Percentiles rank a stretch among this genome's conserved stretches.
phyloP scores from a whole-genome alignment of 2,329 filamentous ascomycete genomes.

The Sphaerulina vaccinii region DNA sequence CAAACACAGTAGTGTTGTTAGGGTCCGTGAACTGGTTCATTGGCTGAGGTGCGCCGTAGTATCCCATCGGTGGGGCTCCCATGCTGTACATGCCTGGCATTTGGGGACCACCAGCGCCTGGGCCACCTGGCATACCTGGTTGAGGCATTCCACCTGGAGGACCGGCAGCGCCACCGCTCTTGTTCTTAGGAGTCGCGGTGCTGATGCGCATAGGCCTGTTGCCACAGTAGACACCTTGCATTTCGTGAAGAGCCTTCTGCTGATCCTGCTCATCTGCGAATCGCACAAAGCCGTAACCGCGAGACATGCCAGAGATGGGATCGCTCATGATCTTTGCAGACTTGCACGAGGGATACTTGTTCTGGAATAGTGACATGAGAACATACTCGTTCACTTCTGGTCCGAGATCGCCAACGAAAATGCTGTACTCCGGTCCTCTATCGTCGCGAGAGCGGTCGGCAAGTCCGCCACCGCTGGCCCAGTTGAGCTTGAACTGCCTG shows the following conservation, averaged over 20 bases:
- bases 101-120: constrained; percentile 43
- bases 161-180: constrained; percentile 52
- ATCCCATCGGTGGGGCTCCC: constrained; percentile 67
- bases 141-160: constrained; percentile 55
- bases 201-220: constrained; percentile 99
- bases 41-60: constrained; percentile 68
- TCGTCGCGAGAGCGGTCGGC: constrained; percentile 94
- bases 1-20: constrained; percentile 99
- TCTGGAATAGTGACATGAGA: constrained; percentile 93
- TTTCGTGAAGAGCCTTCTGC: constrained; percentile 91
- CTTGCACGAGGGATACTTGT: constrained; percentile 95
- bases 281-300: constrained; percentile 95
- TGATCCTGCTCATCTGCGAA: constrained; percentile 95
- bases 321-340: constrained; percentile 99
- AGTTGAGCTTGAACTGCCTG: constrained; percentile 97
- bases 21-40: constrained; percentile 99
- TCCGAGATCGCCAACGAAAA: constrained; percentile 96
- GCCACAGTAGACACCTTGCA: constrained; percentile 99
- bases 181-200: constrained; percentile 96
- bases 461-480: constrained; percentile 93
- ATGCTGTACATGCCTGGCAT: constrained; percentile 67
- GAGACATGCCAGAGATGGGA: constrained; percentile 94
- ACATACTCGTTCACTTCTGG: constrained; percentile 99
- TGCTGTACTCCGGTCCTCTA: constrained; percentile 90
- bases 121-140: constrained; percentile 51